phyloP scores from a whole-genome alignment of 345 rosid species.

The Fremontodendron californicum region DNA sequence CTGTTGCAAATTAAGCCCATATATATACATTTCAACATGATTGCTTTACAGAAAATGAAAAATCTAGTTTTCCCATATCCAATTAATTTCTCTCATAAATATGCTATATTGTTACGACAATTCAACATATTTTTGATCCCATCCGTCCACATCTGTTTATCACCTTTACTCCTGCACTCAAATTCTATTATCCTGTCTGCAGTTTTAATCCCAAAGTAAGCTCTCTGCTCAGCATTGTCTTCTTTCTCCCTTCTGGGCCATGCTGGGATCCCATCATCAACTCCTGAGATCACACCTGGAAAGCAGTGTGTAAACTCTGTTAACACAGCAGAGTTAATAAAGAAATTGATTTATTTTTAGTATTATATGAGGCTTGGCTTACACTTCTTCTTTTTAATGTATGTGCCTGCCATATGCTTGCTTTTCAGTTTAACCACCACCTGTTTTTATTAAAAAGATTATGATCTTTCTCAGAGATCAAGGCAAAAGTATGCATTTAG shows the following conservation, averaged over 20 bases:
- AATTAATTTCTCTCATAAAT: constrained; percentile 14
- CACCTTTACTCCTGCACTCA: constrained; percentile 60
- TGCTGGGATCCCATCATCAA: constrained; percentile 50
- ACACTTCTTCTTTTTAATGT: constrained; percentile 84
- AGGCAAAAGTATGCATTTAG: neutral
- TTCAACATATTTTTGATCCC: constrained; percentile 70
- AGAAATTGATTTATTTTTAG: constrained; percentile 9
- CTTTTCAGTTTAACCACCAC: constrained; percentile 84
- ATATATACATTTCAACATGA: constrained; percentile 7
- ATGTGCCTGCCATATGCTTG: constrained; percentile 86
- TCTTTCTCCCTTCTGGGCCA: constrained; percentile 58
- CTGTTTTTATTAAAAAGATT: constrained; percentile 29
- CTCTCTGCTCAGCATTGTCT: constrained; percentile 37
- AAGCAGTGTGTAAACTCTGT: constrained; percentile 9
- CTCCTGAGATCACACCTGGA: constrained; percentile 65
- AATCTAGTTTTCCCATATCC: constrained; percentile 3
- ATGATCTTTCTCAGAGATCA: neutral
- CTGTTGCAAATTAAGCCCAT: constrained; percentile 9
- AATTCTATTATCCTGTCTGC: constrained; percentile 72
- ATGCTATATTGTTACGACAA: constrained; percentile 33
- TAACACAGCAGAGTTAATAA: neutral
- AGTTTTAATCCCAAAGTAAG: constrained; percentile 74
- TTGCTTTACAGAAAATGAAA: constrained; percentile 16
- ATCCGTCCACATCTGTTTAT: constrained; percentile 74
- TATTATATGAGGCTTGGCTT: constrained; percentile 36